phyloP scores from a whole-genome alignment of 768 basidiomycete species.

The Ramaria sp. region DNA sequence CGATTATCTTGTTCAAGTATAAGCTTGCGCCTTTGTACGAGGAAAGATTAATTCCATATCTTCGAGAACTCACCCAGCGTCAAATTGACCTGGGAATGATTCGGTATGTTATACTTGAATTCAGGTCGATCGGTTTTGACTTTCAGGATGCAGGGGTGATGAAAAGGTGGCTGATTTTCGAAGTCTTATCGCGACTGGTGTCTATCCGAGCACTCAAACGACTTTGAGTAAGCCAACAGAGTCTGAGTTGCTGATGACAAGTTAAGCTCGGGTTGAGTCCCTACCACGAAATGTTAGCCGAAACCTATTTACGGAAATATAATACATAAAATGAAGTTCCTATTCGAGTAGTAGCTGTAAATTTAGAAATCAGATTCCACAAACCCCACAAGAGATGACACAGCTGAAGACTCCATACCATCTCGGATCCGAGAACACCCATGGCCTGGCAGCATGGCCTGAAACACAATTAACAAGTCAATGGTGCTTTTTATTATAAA shows the following conservation, averaged over 20 bases:
- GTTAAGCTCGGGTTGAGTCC: no score
- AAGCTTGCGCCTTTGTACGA: conserved; percentile 19
- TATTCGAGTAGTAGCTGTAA: no score
- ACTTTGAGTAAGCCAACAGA: conserved; percentile 13
- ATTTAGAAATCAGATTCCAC: no score
- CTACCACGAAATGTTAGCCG: no score
- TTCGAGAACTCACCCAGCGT: conserved; percentile 19
- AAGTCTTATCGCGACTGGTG: conserved; percentile 9
- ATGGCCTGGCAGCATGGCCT: no score
- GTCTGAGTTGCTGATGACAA: conserved; percentile 9
- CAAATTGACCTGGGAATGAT: conserved; percentile 24
- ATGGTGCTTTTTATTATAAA: no score
- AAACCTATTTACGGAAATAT: no score
- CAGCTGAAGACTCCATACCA: no score
- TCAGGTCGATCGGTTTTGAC: background rate
- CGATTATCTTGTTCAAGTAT: conserved; percentile 13
- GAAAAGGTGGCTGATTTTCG: conserved; percentile 16
- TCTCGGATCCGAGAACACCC: no score
- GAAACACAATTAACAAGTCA: no score
- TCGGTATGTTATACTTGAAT: conserved; percentile 13
- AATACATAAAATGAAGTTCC: no score
- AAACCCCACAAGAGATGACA: no score
- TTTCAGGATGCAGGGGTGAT: conserved; percentile 10
- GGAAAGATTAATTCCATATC: conserved; percentile 21
- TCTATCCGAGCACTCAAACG: conserved; percentile 13